Evolutionary conservation across 2,329 filamentous ascomycete genomes (phyloP).

Genomic region (Xylariaceae sp.): DNA sequence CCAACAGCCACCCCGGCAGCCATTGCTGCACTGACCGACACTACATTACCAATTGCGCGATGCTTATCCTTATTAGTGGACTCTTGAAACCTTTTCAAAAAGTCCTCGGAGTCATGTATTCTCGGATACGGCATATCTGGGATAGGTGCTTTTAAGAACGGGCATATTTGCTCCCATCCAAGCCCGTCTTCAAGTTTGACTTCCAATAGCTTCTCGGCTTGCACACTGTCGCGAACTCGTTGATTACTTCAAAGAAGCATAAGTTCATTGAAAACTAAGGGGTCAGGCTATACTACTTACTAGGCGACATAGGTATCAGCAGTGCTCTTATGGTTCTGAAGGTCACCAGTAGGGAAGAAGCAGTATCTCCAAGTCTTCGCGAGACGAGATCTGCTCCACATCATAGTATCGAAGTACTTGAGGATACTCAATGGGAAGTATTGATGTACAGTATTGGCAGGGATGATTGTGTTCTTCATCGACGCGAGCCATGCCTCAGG

Average conservation of each 20-base stretch:
- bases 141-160: conserved; percentile 12
- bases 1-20: too few species aligned
- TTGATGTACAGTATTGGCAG: neutral
- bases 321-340: neutral
- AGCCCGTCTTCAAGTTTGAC: conserved; percentile 16
- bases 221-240: conserved; percentile 11
- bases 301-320: conserved; percentile 9
- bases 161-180: conserved; percentile 19
- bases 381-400: neutral
- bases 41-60: too few species aligned
- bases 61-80: too few species aligned
- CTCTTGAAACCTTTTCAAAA: neutral
- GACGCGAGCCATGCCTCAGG: conserved; percentile 9
- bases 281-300: neutral
- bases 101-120: conserved; percentile 15
- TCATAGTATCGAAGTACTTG: conserved; percentile 4
- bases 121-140: conserved; percentile 15
- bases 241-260: conserved; percentile 2
- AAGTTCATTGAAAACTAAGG: neutral
- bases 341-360: neutral
- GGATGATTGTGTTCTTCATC: conserved; percentile 6
- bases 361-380: neutral
- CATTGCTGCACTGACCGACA: too few species aligned
- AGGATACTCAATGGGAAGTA: conserved; percentile 2
- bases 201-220: conserved; percentile 14